phyloP scores from a whole-genome alignment of 495 filamentous ascomycete genomes.

The Filosporella fistucella region DNA sequence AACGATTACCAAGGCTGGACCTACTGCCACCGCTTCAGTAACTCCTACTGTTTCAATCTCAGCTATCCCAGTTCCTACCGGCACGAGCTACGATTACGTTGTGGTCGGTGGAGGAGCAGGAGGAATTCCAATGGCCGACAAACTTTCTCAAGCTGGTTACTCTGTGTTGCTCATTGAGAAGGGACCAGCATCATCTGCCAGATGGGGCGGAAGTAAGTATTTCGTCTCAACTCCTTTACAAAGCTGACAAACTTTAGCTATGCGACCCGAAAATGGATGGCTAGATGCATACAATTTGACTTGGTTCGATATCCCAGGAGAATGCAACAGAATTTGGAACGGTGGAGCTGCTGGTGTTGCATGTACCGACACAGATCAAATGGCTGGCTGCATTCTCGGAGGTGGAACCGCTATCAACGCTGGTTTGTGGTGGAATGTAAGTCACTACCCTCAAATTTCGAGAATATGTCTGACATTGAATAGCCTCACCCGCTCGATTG shows the following conservation, averaged over 20 bases:
- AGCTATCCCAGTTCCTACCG: conserved; percentile 40
- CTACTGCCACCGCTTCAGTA: conserved; percentile 25
- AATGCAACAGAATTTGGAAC: conserved; percentile 67
- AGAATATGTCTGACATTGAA: conserved; percentile 26
- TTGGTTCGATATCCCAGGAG: conserved; percentile 74
- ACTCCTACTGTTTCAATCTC: conserved; percentile 26
- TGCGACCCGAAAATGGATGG: conserved; percentile 41
- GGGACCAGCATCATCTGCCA: conserved; percentile 54
- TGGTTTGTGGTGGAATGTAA: conserved; percentile 48
- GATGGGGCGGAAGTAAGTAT: conserved; percentile 49
- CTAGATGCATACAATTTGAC: conserved; percentile 63
- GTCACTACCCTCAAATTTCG: background rate
- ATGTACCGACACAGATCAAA: conserved; percentile 66
- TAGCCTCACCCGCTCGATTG: conserved; percentile 46
- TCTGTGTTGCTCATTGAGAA: conserved; percentile 64
- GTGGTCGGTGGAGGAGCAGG: conserved; percentile 62
- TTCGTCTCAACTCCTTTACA: background rate
- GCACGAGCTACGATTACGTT: conserved; percentile 60
- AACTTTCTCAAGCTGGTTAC: conserved; percentile 57
- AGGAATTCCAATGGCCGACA: conserved; percentile 62
- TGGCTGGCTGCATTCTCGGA: conserved; percentile 74
- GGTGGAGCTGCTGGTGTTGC: conserved; percentile 54
- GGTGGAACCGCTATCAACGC: conserved; percentile 76
- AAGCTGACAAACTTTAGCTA: conserved; percentile 19
- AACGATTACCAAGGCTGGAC: conserved; percentile 34